A percentile compares a stretch with the other conserved stretches of the same genome.
Conservation (phyloP, 108 stramenopile species). For the Skeletonema costatum region DNA sequence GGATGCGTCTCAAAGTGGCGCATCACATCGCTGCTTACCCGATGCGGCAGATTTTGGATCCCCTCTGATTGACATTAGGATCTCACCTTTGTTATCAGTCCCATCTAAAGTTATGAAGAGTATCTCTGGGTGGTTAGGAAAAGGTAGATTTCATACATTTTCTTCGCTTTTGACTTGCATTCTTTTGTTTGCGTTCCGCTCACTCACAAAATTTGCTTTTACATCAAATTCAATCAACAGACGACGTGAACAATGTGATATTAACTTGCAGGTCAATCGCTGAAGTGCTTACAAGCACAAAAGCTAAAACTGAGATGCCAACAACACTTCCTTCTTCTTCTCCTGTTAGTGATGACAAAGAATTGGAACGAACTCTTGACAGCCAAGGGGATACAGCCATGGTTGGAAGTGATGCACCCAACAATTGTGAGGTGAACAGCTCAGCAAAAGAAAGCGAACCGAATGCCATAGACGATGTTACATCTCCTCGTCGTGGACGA, state of each 20-base stretch:
- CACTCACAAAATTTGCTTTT: background rate
- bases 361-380: background rate
- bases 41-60: slow-evolving; percentile 55
- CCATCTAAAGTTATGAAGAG: slow-evolving; percentile 51
- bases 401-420: background rate
- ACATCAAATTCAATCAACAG: background rate
- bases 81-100: slow-evolving; percentile 68
- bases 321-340: background rate
- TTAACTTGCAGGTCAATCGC: background rate
- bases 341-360: background rate
- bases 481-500: slow-evolving; percentile 40
- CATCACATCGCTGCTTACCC: slow-evolving; percentile 34
- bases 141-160: slow-evolving; percentile 31
- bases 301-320: background rate
- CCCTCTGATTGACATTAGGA: slow-evolving; percentile 53
- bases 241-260: background rate
- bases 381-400: background rate
- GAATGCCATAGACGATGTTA: background rate
- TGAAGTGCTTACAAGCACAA: background rate
- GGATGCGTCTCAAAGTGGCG: slow-evolving; percentile 64
- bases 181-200: background rate
- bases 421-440: background rate
- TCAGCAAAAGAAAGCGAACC: slow-evolving; percentile 1
- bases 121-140: slow-evolving; percentile 65
- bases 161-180: slow-evolving; percentile 16